These are phyloP conservation scores for Arachnopeziza araneosa DNA, from an alignment of 2,329 filamentous ascomycete species.

Conservation along the genomic window DNA sequence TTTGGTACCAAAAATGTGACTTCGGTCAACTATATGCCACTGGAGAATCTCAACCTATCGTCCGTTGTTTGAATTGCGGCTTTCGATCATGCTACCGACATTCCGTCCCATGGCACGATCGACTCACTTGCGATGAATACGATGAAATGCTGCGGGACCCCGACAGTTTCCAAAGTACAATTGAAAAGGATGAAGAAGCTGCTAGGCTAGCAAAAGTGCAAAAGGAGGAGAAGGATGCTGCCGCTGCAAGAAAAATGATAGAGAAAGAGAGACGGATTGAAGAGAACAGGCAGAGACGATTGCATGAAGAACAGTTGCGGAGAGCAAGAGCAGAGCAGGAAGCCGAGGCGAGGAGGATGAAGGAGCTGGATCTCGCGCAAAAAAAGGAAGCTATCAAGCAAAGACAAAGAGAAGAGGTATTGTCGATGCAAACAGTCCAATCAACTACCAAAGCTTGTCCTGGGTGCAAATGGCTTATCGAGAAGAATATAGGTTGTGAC, in stretches of 20 bases:
- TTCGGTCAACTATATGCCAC: slow-evolving; percentile 12
- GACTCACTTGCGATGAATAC: slow-evolving; percentile 15
- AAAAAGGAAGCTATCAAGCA: neutral
- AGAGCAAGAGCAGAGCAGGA: slow-evolving; percentile 1
- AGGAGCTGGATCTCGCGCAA: neutral
- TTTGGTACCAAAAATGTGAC: slow-evolving; percentile 16
- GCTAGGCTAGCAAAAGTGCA: neutral
- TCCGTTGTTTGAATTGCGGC: slow-evolving; percentile 11
- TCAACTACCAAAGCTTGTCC: slow-evolving; percentile 9
- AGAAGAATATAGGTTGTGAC: slow-evolving; percentile 14
- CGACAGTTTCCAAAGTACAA: slow-evolving; percentile 4
- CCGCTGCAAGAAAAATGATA: neutral
- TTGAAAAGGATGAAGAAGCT: slow-evolving; percentile 4
- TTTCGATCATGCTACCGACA: slow-evolving; percentile 13
- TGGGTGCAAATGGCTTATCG: slow-evolving; percentile 9
- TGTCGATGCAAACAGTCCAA: slow-evolving; percentile 4
- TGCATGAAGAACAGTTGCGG: neutral
- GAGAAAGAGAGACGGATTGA: slow-evolving; percentile 4
- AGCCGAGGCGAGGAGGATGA: neutral
- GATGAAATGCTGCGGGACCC: slow-evolving; percentile 12
- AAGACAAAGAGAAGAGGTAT: slow-evolving; percentile 3
- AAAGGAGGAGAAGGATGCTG: slow-evolving; percentile 2
- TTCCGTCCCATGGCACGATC: slow-evolving; percentile 9
- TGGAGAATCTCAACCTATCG: slow-evolving; percentile 6
- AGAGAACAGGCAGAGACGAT: slow-evolving; percentile 5